Evolutionary conservation across 2,329 filamentous ascomycete genomes (phyloP), one percentile per base, ranked within the genome.

Genomic region (Neofusicoccum ribis): DNA sequence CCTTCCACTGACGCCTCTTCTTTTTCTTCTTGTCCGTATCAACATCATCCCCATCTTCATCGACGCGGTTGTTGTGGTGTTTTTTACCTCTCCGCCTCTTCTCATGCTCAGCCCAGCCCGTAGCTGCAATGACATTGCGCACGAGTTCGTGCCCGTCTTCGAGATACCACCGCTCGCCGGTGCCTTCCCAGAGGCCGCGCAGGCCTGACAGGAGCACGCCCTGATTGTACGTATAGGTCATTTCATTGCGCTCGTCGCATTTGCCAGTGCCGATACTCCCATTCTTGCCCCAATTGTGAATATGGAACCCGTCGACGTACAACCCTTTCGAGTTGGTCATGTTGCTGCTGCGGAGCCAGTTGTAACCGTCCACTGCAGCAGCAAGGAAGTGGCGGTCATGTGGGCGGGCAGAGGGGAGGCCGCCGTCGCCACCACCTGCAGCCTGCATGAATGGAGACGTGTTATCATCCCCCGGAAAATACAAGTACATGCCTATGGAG

Each of bases 211-310:
- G 85, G 1, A 98, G 73, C 3, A 97, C 92, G 23, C 93, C 94
- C 77, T 98, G 94, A 78, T 98, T 98, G 80, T 98, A 97, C 0
- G 93, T 96, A 77, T 93, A 97, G 8, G 97, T 90, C 88, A 93
- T 94, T 70, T 93, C 88, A 76, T 97, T 91, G 56, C 93, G 86
- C 58, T 86, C 76, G 73, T 97, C 91, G 76, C 94, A 97, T 68
- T 86, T 83, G 0, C 86, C 88, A 64, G 91, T 92, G 58, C 88
- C 87, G 31, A 83, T 84, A 66, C 84, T 84, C 6, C 80, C 79
- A 65, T 87, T 85, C 31, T 78, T 74, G 52, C 79, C 78, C 67
- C 78, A 91, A 27, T 86, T 86, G 14, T 83, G 86, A 72, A 98
- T 90, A 76, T 98, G 94, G 74, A 92, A 98, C 11, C 94, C 94